Conservation (phyloP, 192 early-diverging fungal genomes). For the Backusella macrospora region DNA sequence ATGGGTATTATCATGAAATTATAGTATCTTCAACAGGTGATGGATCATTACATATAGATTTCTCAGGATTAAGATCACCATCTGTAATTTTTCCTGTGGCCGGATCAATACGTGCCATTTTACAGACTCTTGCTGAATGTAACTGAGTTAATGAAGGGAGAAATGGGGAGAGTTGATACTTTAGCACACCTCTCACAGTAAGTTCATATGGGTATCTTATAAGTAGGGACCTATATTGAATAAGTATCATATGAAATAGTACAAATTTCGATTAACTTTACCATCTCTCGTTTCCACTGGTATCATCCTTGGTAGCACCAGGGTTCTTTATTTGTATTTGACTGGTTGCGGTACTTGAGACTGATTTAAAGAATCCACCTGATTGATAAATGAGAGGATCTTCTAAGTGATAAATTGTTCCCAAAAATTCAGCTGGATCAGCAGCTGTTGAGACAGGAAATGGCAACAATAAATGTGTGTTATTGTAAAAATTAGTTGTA, state of each 20-base stretch:
- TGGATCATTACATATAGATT: slow-evolving; percentile 37
- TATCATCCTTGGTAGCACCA: slow-evolving; percentile 31
- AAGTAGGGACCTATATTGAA: slow-evolving; percentile 30
- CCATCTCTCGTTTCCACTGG: slow-evolving; percentile 43
- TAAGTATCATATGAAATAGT: not conserved
- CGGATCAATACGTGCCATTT: slow-evolving; percentile 36
- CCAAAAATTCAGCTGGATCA: slow-evolving; percentile 39
- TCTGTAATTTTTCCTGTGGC: slow-evolving; percentile 35
- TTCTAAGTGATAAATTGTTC: slow-evolving; percentile 40
- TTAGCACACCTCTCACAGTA: slow-evolving; percentile 38
- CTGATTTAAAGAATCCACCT: slow-evolving; percentile 27
- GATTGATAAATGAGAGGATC: slow-evolving; percentile 36
- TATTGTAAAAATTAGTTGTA: not conserved
- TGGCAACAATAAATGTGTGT: not conserved
- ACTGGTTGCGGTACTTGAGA: slow-evolving; percentile 25
- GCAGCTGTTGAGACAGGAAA: slow-evolving; percentile 2
- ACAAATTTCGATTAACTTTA: not conserved
- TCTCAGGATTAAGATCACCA: slow-evolving; percentile 11
- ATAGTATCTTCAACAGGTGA: slow-evolving; percentile 26
- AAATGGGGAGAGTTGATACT: slow-evolving; percentile 33
- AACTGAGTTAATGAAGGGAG: slow-evolving; percentile 16
- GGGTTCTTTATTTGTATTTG: slow-evolving; percentile 42
- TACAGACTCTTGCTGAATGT: slow-evolving; percentile 33
- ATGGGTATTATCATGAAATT: slow-evolving; percentile 1
- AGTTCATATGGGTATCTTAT: slow-evolving; percentile 42